Evolutionary conservation across 2,329 filamentous ascomycete species (phyloP).

Genomic region (Hypoxylon sp.): DNA sequence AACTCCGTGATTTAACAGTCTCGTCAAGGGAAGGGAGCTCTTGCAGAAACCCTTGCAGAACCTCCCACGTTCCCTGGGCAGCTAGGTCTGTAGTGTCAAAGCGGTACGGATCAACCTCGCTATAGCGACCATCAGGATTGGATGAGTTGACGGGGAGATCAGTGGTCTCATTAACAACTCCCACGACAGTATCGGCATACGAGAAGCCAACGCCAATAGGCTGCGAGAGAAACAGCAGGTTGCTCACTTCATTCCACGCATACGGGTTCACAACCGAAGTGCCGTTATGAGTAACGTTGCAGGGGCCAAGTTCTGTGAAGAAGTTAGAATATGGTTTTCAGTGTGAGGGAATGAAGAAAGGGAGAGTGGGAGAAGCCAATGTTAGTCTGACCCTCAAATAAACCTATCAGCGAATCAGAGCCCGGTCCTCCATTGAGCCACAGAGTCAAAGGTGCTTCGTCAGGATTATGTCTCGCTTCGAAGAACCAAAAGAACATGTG

Average conservation of each 20-base stretch:
- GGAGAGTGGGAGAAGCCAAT: neutral
- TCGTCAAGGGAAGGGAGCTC: constrained; percentile 57
- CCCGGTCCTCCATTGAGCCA: constrained; percentile 70
- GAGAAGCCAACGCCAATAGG: constrained; percentile 53
- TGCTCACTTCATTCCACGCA: constrained; percentile 48
- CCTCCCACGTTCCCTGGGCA: constrained; percentile 52
- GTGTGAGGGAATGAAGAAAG: neutral
- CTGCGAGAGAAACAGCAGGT: constrained; percentile 53
- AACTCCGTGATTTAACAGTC: constrained; percentile 65
- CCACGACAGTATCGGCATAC: constrained; percentile 50
- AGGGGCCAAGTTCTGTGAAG: constrained; percentile 51
- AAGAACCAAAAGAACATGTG: constrained; percentile 65
- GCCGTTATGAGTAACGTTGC: constrained; percentile 49
- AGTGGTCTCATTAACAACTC: constrained; percentile 48
- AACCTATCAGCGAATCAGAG: constrained; percentile 67
- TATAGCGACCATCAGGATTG: constrained; percentile 52
- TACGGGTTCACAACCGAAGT: constrained; percentile 47
- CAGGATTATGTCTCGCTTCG: constrained; percentile 59
- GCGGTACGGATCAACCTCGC: constrained; percentile 48
- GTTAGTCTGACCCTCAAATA: constrained; percentile 60
- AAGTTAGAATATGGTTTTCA: constrained; percentile 7
- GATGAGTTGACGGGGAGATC: constrained; percentile 48
- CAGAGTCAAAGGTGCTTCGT: constrained; percentile 57
- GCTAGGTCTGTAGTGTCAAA: constrained; percentile 51
- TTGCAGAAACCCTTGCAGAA: constrained; percentile 51